Conservation (phyloP, 495 filamentous ascomycete species). For the Margaritispora aquatica region DNA sequence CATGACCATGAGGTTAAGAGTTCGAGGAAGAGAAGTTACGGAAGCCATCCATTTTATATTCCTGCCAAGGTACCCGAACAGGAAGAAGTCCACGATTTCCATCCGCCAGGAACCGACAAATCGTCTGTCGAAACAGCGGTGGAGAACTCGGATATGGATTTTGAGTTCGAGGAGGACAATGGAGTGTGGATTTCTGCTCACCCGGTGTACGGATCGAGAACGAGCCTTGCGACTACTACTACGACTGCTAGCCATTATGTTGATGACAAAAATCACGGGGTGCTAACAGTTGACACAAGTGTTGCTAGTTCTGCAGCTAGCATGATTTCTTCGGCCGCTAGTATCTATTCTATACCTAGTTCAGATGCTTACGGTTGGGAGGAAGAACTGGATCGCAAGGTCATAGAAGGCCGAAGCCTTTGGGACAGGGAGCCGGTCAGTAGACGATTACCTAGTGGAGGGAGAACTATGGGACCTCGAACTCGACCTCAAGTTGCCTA, state of each 20-base stretch:
- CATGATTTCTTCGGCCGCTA: slow-evolving; percentile 17
- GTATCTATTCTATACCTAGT: slow-evolving; percentile 10
- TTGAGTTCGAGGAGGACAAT: slow-evolving; percentile 19
- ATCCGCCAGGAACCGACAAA: neutral
- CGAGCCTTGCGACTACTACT: slow-evolving; percentile 17
- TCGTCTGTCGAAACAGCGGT: slow-evolving; percentile 16
- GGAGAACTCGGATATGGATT: slow-evolving; percentile 15
- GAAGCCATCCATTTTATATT: slow-evolving; percentile 25
- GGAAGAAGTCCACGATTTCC: slow-evolving; percentile 3
- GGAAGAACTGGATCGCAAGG: slow-evolving; percentile 23
- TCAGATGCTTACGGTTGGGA: slow-evolving; percentile 26
- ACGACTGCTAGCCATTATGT: slow-evolving; percentile 8
- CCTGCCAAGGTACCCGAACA: slow-evolving; percentile 32
- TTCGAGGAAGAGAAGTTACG: slow-evolving; percentile 24
- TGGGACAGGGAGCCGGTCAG: slow-evolving; percentile 9
- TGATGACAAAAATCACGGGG: slow-evolving; percentile 13
- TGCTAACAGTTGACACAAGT: slow-evolving; percentile 16
- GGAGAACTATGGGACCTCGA: slow-evolving; percentile 12
- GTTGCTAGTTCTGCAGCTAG: slow-evolving; percentile 19
- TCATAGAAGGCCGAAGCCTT: slow-evolving; percentile 6
- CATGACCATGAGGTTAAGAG: slow-evolving; percentile 26
- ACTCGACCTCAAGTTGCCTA: neutral
- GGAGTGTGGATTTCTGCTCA: slow-evolving; percentile 21
- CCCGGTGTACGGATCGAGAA: slow-evolving; percentile 13
- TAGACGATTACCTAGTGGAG: slow-evolving; percentile 12